Evolutionary conservation across 768 basidiomycete species (phyloP), one percentile per base, ranked within the genome.

Genomic region (Tricholoma bakamatsutake): DNA sequence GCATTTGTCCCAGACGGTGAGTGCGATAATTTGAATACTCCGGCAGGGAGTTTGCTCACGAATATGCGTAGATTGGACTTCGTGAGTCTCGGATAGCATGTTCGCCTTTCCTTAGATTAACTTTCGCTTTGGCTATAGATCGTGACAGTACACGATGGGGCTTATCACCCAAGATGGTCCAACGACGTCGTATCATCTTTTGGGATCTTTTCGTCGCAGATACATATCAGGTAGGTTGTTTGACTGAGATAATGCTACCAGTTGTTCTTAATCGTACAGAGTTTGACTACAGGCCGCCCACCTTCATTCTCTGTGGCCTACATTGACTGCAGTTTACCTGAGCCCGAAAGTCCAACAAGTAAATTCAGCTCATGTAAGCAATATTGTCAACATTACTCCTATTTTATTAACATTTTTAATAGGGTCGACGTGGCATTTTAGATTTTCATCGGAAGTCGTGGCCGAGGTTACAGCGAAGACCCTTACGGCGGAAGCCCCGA

Each of bases 151-250:
- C 75, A 12, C 70, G 81, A 54, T 88, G 86, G 86, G 79, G 74
- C 1, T 68, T 90, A 18, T 72, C 80, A 3, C 70, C 78, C 2
- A 81, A 81, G 64, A 78, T 83, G 60, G 82, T 89, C 0, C 78
- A 86, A 58, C 72, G 87, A 33, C 77, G 88, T 11, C 79, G 87
- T 4, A 72, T 82, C 34, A 69, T 88, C 8, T 90, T 91, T 69
- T 91, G 88, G 88, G 85, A 89, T 63, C 72, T 89, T 10, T 90
- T 88, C 59, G 75, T 84, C n/a, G 81, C 83, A 0, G 88, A 90
- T 60, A 73, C 79, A 3, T 90, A 84, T 83, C 74, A 80, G 71
- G 87, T 87, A 12, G 7, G 12, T 17, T 11, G 13, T n/a, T 50
- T 39, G 21, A 54, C 33, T 11, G 6, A 37, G 1, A 5, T 37